Evolutionary conservation across 148 eudicot genomes (phyloP).

Genomic region (Vaccinium corymbosum): DNA sequence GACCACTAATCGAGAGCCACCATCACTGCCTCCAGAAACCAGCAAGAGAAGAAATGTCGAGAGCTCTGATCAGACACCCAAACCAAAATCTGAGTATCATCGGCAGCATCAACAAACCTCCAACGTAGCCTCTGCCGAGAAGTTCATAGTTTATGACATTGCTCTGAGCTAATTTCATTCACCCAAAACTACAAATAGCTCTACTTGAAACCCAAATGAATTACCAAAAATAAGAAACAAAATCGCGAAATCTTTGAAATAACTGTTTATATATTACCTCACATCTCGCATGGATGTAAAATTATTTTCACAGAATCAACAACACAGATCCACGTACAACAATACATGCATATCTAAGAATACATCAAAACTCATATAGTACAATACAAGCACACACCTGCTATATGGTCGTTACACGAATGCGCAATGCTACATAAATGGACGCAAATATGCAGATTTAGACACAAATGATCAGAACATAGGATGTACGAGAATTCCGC

Average conservation of each 20-base stretch:
- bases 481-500: too few relatives aligned
- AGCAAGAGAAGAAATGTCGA: too few relatives aligned
- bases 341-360: background rate
- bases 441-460: too few relatives aligned
- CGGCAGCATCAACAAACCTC: too few relatives aligned
- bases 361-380: background rate
- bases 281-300: constrained; percentile 11
- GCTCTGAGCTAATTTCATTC: background rate
- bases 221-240: background rate
- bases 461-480: too few relatives aligned
- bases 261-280: background rate
- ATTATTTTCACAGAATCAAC: constrained; percentile 8
- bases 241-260: background rate
- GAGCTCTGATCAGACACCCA: too few relatives aligned
- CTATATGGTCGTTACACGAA: background rate
- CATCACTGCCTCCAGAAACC: too few relatives aligned
- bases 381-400: background rate
- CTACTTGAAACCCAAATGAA: background rate
- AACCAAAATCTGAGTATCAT: too few relatives aligned
- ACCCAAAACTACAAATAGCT: background rate
- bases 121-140: too few relatives aligned
- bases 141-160: background rate
- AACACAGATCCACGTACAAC: background rate
- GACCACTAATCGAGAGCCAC: too few relatives aligned
- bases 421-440: too few relatives aligned